Base-by-base conservation (phyloP, 306 rosid genomes). In the Corylus americana region DNA sequence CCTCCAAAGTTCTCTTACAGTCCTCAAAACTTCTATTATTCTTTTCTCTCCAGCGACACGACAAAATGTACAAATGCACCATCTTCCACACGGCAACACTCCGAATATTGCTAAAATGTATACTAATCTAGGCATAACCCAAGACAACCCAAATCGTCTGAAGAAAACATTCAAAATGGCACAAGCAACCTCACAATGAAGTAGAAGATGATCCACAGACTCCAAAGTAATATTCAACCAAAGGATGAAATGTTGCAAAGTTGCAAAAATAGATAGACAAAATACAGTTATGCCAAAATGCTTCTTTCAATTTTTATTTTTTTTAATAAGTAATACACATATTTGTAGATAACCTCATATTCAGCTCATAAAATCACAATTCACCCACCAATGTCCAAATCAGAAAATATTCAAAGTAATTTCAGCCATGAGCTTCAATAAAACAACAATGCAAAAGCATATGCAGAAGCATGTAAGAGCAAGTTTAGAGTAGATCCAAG, bases 401-500 rank as follows among this genome's bases (percentile, higher is more conserved):
- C 47, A 14, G 16, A 37, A 35, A 66, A 17, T 17, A 17, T 42
- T 18, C 18, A 4, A 37, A 39, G 39, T 10, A 42, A 17, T 37
- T 35, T 37, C 71, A 37, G 8, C 71, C 49, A 66, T 66, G 13
- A 35, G 25, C 71, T 37, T 17, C 49, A 66, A 14, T 8, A 18
- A 66, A 35, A n/a, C 50, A 42, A 67, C 47, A 37, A 67, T 37
- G 50, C 20, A 29, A 72, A 53, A 77, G 44, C 18, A 74, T 57
- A 81, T 55, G 3, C 20, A 59, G 51, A 55, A 42, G 70, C 55
- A 64, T 3, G 29, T 14, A 58, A 11, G 39, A 73, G 62, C 76
- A 12, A 58, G 39, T 31, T 62, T 53, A 39, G 35, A 53, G 67
- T 74, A 86, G 74, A 83, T 77, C 86, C 55, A 50, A 54, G 67